Conservation (phyloP, 1,284 basidiomycete species). For the Tausonia pullulans region DNA sequence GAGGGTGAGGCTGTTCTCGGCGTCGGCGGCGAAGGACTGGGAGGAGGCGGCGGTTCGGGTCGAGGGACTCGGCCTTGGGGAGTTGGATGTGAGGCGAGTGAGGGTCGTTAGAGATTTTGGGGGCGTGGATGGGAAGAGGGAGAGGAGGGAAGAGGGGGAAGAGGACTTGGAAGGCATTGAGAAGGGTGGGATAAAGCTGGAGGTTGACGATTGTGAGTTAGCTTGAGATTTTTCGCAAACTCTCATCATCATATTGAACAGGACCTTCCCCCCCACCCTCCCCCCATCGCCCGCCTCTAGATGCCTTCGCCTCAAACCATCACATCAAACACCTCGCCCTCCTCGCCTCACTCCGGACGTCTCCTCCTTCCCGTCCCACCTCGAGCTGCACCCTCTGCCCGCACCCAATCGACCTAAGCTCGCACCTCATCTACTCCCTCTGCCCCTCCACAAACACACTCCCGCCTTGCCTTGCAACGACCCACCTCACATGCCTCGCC, state of each 20-base stretch:
- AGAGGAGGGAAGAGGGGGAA: not conserved
- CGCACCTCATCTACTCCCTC: not conserved
- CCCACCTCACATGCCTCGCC: slow-evolving; percentile 11
- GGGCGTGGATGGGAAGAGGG: slow-evolving; percentile 12
- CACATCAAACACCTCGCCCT: not conserved
- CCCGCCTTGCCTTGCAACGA: not conserved
- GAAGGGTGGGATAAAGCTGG: not conserved
- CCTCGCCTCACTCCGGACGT: not conserved
- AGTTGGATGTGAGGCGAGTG: too few species aligned
- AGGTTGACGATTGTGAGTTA: slow-evolving; percentile 13
- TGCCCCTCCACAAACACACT: not conserved
- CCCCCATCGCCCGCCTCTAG: not conserved
- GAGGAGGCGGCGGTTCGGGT: not conserved
- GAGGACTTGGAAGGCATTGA: not conserved
- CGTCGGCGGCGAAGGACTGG: slow-evolving; percentile 6
- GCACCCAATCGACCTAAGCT: not conserved
- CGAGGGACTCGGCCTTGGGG: too few species aligned
- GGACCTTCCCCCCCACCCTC: too few species aligned
- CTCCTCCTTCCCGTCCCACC: not conserved
- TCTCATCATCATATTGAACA: not conserved
- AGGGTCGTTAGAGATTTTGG: not conserved
- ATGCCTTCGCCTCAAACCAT: not conserved
- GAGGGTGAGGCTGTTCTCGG: slow-evolving; percentile 7
- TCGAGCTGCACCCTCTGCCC: not conserved
- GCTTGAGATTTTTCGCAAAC: not conserved